Evolutionary conservation across 1,284 basidiomycete species (phyloP), one percentile per base, ranked within the genome.

Genomic region (Rhodofomes roseus): DNA sequence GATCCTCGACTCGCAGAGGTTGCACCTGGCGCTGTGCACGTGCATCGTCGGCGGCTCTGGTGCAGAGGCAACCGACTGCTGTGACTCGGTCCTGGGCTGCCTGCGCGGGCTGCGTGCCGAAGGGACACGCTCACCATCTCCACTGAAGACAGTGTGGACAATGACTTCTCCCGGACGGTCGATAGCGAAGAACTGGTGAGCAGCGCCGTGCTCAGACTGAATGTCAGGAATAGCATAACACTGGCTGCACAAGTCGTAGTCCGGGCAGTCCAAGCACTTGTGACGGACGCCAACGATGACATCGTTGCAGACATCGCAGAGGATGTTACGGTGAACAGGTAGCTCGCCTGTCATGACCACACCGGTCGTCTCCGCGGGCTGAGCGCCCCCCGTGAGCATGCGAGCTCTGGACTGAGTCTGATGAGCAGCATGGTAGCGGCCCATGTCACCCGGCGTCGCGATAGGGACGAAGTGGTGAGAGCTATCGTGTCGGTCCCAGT

Each of bases 251-350:
- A 92, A 74, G 71, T 93, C 90, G 68, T 84, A 92, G 70, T 92
- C 89, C 54, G 79, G 76, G 70, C 89, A 92, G 66, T 91, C 88
- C 18, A 91, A 73, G 64, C 89, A 92, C 71, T 91, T 92, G 71
- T 89, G 84, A 48, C 90, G 80, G 58, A 83, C 69, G 16, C 89
- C 90, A 54, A 81, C 75, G 36, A 91, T 76, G 5, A 73, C 79
- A 9, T 73, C 65, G 4, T 78, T 66, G 71, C 90, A 92, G 12
- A 65, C 66, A 69, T 92, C 87, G 67, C 87, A 90, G n/a, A 77
- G 51, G n/a, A 88, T 73, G 51, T 81, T 79, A 34, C 61, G 63
- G 62, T 80, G 79, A 16, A 77, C 68, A 1, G 61, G 65, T 16
- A 36, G 37, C 6, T 52, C 50, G 9, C 41, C 22, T 18, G 1